These are phyloP conservation scores for Aspergillus biplanus DNA, from an alignment of 495 filamentous ascomycete species.

Conservation along the genomic window DNA sequence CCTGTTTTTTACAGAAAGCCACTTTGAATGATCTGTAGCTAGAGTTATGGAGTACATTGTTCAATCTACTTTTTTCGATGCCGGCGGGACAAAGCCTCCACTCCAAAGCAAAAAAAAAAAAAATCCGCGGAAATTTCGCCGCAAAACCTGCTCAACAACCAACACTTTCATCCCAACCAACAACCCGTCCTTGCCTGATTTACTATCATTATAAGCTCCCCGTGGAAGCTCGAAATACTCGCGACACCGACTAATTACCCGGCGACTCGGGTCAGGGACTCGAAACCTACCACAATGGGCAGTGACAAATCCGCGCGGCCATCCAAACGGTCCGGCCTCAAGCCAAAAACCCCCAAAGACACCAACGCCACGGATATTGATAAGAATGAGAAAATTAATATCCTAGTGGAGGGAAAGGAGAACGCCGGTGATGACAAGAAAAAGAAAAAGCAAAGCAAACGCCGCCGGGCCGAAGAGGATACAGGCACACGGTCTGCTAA, in stretches of 20 bases:
- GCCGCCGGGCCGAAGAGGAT: conserved; percentile 18
- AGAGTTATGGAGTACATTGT: too few species aligned
- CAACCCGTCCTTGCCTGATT: background rate
- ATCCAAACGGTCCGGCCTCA: conserved; percentile 71
- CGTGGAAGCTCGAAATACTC: background rate
- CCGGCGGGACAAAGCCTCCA: too few species aligned
- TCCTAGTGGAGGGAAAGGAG: conserved; percentile 6
- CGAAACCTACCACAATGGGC: conserved; percentile 23
- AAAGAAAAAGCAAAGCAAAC: conserved; percentile 25
- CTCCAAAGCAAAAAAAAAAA: too few species aligned
- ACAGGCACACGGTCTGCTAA: background rate
- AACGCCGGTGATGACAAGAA: conserved; percentile 23
- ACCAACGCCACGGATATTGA: conserved; percentile 18
- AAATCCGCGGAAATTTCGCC: too few species aligned
- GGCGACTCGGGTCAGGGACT: background rate
- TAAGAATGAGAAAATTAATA: background rate
- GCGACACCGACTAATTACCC: conserved; percentile 5
- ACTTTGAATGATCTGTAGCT: too few species aligned
- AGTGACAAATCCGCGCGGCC: conserved; percentile 26
- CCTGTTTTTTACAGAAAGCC: too few species aligned
- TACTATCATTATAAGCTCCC: background rate
- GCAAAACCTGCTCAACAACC: background rate
- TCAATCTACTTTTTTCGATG: too few species aligned
- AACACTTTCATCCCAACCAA: background rate
- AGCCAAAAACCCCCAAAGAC: conserved; percentile 68